Base-by-base conservation (phyloP, 306 rosid genomes). In the Argentina anserina region DNA sequence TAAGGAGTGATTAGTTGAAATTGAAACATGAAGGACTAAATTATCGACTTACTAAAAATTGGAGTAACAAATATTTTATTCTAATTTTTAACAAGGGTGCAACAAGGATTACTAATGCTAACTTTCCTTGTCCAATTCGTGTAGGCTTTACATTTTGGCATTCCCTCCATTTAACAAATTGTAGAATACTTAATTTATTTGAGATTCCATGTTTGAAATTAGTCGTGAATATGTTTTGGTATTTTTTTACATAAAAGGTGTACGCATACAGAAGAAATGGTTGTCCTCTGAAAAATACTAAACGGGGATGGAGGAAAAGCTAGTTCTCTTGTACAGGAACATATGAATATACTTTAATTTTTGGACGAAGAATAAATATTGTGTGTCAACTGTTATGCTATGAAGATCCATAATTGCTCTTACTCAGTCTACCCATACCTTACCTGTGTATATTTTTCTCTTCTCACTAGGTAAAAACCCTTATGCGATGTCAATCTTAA, bases 401-500 rank as follows among this genome's bases (percentile, higher is more conserved):
- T 25, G 34, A 9, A 12, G 20, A 56, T 56, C 31, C 36, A 6
- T 26, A 26, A 26, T 26, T 28, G 33, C 63, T 56, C 29, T 56
- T 28, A 26, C 15, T 13, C 9, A 1, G 15, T 26, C 34, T 28
- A 26, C 9, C 33, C 31, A 12, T 13, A 56, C 63, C 63, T 56
- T 69, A 26, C 61, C 20, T 28, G 61, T 80, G 61, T 76, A 18
- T 21, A 46, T 25, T 76, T 67, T 73, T 75, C 18, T 74, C 67
- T 66, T 62, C 47, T 79, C 41, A 75, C 76, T 65, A 89, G 98
- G 93, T 65, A 93, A 89, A 86, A 93, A 89, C 79, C 88, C 89
- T 62, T 90, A 89, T 78, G 98, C 98, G 67, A 74, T 86, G 86
- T 89, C 93, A 0, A 87, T 93, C 67, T 75, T 93, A 83, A 85